Evolutionary conservation across 306 rosid species (phyloP).

Genomic region (Gastrolobium villosum): DNA sequence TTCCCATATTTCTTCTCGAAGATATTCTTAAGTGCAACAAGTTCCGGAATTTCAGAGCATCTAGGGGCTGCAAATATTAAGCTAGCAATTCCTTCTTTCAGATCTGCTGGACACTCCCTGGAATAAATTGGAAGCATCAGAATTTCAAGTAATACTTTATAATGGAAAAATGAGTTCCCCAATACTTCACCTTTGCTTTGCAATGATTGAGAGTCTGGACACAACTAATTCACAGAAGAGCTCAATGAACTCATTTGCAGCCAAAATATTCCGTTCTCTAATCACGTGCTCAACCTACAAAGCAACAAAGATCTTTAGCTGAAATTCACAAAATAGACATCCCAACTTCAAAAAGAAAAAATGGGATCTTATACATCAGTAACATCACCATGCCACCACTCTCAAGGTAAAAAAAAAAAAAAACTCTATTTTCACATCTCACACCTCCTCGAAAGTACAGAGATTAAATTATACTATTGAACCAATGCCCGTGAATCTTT

Average conservation of each 20-base stretch:
- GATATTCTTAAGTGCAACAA: constrained; percentile 67
- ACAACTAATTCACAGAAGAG: constrained; percentile 92
- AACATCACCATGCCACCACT: constrained; percentile 6
- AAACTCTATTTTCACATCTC: constrained; percentile 2
- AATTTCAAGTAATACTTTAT: constrained; percentile 5
- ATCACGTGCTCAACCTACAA: constrained; percentile 96
- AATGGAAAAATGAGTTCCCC: neutral
- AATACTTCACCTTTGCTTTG: constrained; percentile 80
- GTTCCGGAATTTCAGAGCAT: constrained; percentile 97
- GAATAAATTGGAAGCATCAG: constrained; percentile 46
- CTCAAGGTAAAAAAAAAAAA: neutral
- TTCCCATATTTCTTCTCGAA: constrained; percentile 96
- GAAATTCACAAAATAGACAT: neutral
- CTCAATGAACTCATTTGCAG: constrained; percentile 94
- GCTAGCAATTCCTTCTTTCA: constrained; percentile 96
- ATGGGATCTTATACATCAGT: neutral
- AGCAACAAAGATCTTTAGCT: neutral
- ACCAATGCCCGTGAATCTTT: neutral
- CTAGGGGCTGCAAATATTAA: constrained; percentile 91
- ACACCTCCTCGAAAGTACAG: neutral
- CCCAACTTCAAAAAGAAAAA: constrained; percentile 1
- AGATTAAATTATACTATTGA: neutral
- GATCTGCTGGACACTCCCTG: constrained; percentile 97
- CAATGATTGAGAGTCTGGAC: constrained; percentile 81
- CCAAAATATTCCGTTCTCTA: constrained; percentile 91